phyloP scores from a whole-genome alignment of 805 yeast species.

The Grigorovia humatica region DNA sequence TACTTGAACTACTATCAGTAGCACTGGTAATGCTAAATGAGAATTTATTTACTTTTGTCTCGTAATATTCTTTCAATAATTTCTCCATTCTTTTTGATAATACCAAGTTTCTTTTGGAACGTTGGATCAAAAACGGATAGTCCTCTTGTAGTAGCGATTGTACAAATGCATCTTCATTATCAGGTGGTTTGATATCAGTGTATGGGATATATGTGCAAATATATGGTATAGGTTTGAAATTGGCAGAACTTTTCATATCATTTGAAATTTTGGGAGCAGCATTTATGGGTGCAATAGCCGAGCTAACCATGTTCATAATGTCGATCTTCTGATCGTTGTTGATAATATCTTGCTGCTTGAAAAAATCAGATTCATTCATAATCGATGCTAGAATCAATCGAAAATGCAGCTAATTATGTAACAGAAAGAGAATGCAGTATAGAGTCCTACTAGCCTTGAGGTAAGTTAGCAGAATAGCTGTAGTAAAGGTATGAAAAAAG shows the following conservation, averaged over 20 bases:
- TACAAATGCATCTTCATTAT: background rate
- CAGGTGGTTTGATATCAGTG: background rate
- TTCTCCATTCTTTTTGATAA: background rate
- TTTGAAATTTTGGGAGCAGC: background rate
- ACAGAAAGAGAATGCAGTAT: background rate
- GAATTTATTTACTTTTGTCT: background rate
- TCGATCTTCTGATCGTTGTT: background rate
- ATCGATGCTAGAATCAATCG: too few species aligned
- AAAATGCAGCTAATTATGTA: background rate
- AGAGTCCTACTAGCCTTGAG: background rate
- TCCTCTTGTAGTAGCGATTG: background rate
- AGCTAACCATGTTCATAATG: background rate
- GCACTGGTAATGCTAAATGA: background rate
- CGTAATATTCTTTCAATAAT: slow-evolving; percentile 1
- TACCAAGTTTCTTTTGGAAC: background rate
- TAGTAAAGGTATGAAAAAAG: too few species aligned
- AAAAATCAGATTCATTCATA: background rate
- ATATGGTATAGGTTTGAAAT: background rate
- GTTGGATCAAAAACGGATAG: background rate
- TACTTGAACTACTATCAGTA: background rate
- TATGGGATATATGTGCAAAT: background rate
- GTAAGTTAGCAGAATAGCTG: too few species aligned
- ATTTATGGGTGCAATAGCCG: background rate
- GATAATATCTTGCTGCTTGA: background rate
- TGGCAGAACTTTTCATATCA: background rate